A percentile compares a stretch with the other conserved stretches of the same genome.
These are phyloP conservation scores for Triangularia verruculosa DNA, from an alignment of 2,329 filamentous ascomycete genomes.

Conservation along the genomic window DNA sequence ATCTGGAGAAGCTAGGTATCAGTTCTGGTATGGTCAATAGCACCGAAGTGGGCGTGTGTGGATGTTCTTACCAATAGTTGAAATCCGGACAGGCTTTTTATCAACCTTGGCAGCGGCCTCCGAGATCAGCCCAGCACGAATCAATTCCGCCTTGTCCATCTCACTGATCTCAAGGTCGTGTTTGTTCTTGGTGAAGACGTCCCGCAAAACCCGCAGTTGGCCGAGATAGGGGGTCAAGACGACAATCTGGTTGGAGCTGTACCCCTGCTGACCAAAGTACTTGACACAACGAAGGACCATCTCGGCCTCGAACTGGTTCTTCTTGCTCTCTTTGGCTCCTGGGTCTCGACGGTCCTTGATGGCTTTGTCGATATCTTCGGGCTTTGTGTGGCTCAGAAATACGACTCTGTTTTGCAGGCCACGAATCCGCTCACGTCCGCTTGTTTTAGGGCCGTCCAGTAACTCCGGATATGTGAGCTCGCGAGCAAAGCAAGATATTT, in stretches of 20 bases:
- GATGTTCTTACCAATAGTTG: conserved; percentile 60
- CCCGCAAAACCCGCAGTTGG: conserved; percentile 57
- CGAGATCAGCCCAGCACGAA: conserved; percentile 60
- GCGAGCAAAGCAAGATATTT: conserved; percentile 57
- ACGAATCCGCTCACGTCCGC: conserved; percentile 43
- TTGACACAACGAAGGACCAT: conserved; percentile 64
- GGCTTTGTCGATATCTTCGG: conserved; percentile 45
- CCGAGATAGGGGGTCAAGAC: conserved; percentile 71
- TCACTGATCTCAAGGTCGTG: conserved; percentile 68
- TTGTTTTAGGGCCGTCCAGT: conserved; percentile 51
- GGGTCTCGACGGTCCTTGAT: conserved; percentile 51
- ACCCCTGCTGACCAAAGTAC: conserved; percentile 70
- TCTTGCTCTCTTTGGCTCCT: conserved; percentile 51
- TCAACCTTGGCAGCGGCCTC: conserved; percentile 48
- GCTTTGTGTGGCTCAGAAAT: conserved; percentile 62
- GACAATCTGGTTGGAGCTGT: conserved; percentile 62
- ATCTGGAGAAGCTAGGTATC: too few species aligned
- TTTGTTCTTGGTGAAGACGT: conserved; percentile 47
- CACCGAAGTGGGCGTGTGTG: neutral
- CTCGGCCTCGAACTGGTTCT: conserved; percentile 62
- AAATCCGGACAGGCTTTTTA: conserved; percentile 57
- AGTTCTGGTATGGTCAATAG: too few species aligned
- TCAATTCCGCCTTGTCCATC: conserved; percentile 61
- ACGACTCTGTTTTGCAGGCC: conserved; percentile 60
- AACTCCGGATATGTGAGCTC: conserved; percentile 56